A percentile compares a stretch with the other conserved stretches of the same genome.
These are phyloP conservation scores for Macroventuria anomochaeta DNA, from an alignment of 2,329 filamentous ascomycete genomes.

Conservation along the genomic window DNA sequence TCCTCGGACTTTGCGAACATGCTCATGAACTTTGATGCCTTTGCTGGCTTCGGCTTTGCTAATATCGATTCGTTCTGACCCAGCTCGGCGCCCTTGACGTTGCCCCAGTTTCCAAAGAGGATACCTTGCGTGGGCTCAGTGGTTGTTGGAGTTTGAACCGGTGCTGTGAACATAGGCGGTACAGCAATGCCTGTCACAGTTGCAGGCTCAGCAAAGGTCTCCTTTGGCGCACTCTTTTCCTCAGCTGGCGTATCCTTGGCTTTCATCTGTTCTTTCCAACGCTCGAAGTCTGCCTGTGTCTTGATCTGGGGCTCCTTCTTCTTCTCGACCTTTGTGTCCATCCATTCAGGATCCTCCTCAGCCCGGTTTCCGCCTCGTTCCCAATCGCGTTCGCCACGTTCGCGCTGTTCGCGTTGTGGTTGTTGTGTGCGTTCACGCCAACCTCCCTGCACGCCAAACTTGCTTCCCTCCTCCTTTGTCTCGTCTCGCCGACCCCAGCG, in stretches of 20 bases:
- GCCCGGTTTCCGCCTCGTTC: conserved; percentile 60
- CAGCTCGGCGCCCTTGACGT: conserved; percentile 55
- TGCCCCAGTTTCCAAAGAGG: conserved; percentile 71
- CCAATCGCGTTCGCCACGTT: conserved; percentile 62
- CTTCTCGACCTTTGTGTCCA: conserved; percentile 71
- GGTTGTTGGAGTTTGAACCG: conserved; percentile 60
- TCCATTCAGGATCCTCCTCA: conserved; percentile 82
- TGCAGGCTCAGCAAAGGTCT: conserved; percentile 23
- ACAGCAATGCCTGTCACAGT: conserved; percentile 29
- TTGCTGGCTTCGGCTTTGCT: conserved; percentile 62
- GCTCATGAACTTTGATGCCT: conserved; percentile 85
- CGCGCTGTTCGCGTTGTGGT: conserved; percentile 23
- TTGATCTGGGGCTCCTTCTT: conserved; percentile 74
- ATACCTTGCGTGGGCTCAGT: conserved; percentile 75
- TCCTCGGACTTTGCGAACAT: conserved; percentile 62
- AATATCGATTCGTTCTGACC: conserved; percentile 31
- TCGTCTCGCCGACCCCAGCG: conserved; percentile 75
- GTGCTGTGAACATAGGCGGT: conserved; percentile 51
- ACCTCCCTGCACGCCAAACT: conserved; percentile 58
- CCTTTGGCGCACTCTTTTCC: conserved; percentile 54
- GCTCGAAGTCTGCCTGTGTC: conserved; percentile 90
- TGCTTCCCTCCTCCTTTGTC: conserved; percentile 55
- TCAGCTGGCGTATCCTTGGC: conserved; percentile 60
- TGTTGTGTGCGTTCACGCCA: conserved; percentile 59
- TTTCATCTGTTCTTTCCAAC: conserved; percentile 93